Conservation (phyloP, 192 early-diverging fungal genomes). For the Gamsiella multidivaricata region DNA sequence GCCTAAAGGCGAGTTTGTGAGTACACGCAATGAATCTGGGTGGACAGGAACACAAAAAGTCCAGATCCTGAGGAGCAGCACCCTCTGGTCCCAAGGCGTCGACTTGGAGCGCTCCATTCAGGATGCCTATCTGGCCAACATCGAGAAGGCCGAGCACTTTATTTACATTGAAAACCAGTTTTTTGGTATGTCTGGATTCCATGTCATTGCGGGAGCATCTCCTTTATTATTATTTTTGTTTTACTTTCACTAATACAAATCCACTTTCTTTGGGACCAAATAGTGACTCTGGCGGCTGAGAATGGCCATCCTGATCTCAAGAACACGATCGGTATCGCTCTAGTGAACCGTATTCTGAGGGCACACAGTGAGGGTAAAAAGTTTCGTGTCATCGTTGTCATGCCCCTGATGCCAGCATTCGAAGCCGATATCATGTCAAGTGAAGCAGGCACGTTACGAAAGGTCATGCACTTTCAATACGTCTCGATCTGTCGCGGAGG, state of each 20-base stretch:
- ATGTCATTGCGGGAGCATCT: no score
- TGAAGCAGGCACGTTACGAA: conserved; percentile 78
- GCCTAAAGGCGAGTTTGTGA: conserved; percentile 81
- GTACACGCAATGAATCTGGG: conserved; percentile 64
- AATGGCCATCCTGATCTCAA: conserved; percentile 67
- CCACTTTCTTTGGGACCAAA: no score
- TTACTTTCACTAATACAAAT: no score
- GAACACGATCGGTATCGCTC: conserved; percentile 83
- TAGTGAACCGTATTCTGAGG: conserved; percentile 80
- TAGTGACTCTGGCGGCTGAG: conserved; percentile 63
- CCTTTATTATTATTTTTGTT: no score
- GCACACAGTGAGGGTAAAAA: conserved; percentile 74
- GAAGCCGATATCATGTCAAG: conserved; percentile 82
- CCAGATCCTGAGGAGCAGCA: conserved; percentile 78
- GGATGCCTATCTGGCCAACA: conserved; percentile 83
- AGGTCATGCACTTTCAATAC: conserved; percentile 86
- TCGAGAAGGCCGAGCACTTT: conserved; percentile 83
- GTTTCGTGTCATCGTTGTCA: conserved; percentile 85
- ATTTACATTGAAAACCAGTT: conserved; percentile 97
- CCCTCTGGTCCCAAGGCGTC: conserved; percentile 79
- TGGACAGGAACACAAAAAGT: conserved; percentile 74
- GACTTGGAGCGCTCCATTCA: conserved; percentile 76
- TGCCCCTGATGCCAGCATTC: conserved; percentile 92
- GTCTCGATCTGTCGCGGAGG: conserved; percentile 83
- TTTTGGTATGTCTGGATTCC: conserved; percentile 84